A percentile compares a stretch with the other conserved stretches of the same genome.
Evolutionary conservation across 179 eudicot species (phyloP).

Genomic region (Beta macrorhiza): DNA sequence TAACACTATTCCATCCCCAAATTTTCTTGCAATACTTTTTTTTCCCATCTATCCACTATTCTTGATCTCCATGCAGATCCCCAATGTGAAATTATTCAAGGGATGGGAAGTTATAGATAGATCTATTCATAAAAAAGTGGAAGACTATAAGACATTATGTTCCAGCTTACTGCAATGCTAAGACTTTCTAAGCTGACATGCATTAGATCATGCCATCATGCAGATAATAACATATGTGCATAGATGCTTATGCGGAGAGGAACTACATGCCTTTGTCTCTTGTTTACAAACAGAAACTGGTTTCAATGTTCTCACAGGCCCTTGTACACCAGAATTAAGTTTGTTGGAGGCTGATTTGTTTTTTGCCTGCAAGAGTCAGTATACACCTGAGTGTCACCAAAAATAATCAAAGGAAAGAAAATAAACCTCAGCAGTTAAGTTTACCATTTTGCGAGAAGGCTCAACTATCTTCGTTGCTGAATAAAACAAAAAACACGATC

Average conservation of each 20-base stretch:
- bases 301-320: conserved; percentile 40
- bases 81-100: not conserved
- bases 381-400: not conserved
- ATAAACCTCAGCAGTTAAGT: conserved; percentile 15
- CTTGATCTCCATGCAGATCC: not conserved
- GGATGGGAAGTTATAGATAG: not conserved
- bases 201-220: too few species aligned
- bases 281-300: conserved; percentile 39
- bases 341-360: conserved; percentile 44
- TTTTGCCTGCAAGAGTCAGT: conserved; percentile 42
- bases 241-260: not conserved
- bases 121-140: too few species aligned
- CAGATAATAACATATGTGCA: too few species aligned
- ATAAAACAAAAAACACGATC: conserved; percentile 21
- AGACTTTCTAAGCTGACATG: too few species aligned
- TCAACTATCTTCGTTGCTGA: conserved; percentile 55
- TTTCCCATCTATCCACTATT: not conserved
- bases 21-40: too few species aligned
- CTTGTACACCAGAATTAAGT: conserved; percentile 35
- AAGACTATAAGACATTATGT: too few species aligned
- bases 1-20: too few species aligned
- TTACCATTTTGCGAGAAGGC: conserved; percentile 50
- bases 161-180: too few species aligned
- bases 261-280: conserved; percentile 45
- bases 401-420: not conserved